phyloP scores from a whole-genome alignment of 2,329 filamentous ascomycete species.

The Alternaria sp. region DNA sequence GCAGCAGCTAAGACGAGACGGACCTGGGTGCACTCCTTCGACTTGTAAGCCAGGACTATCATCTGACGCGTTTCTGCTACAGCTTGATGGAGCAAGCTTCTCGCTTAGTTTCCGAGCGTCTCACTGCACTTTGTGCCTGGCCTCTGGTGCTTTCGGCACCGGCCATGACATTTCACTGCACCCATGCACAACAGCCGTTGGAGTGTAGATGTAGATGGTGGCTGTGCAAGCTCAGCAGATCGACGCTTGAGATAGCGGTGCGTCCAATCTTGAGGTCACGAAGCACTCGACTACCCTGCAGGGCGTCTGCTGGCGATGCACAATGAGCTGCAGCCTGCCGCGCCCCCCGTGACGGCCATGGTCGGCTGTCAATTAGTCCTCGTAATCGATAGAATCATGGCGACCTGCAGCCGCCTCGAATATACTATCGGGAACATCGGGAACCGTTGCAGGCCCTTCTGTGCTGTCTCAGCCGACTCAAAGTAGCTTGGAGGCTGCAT shows the following conservation, averaged over 20 bases:
- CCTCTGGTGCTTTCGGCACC: slow-evolving; percentile 33
- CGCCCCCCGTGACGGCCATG: slow-evolving; percentile 43
- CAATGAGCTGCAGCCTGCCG: slow-evolving; percentile 51
- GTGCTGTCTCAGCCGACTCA: slow-evolving; percentile 45
- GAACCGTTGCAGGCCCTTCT: slow-evolving; percentile 33
- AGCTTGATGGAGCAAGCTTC: slow-evolving; percentile 39
- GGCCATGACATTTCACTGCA: slow-evolving; percentile 41
- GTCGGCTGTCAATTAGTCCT: slow-evolving; percentile 40
- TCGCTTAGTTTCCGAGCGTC: slow-evolving; percentile 37
- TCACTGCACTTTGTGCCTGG: slow-evolving; percentile 33
- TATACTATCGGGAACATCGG: slow-evolving; percentile 41
- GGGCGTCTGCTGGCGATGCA: slow-evolving; percentile 42
- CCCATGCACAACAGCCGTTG: slow-evolving; percentile 50
- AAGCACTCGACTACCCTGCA: slow-evolving; percentile 43
- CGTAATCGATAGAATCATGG: slow-evolving; percentile 42
- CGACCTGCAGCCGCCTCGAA: slow-evolving; percentile 47
- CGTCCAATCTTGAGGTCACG: slow-evolving; percentile 43
- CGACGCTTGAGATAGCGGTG: slow-evolving; percentile 32
- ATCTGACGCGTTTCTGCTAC: slow-evolving; percentile 45
- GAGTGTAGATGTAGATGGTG: slow-evolving; percentile 47
- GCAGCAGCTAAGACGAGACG: slow-evolving; percentile 42
- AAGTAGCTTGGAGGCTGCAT: slow-evolving; percentile 29
- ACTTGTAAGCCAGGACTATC: slow-evolving; percentile 37
- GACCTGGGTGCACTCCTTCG: slow-evolving; percentile 29
- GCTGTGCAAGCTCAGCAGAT: slow-evolving; percentile 44